Percentiles rank a stretch among this genome's conserved stretches.
These are phyloP conservation scores for Mycena epipterygia DNA, from an alignment of 768 basidiomycete genomes.

Conservation along the genomic window DNA sequence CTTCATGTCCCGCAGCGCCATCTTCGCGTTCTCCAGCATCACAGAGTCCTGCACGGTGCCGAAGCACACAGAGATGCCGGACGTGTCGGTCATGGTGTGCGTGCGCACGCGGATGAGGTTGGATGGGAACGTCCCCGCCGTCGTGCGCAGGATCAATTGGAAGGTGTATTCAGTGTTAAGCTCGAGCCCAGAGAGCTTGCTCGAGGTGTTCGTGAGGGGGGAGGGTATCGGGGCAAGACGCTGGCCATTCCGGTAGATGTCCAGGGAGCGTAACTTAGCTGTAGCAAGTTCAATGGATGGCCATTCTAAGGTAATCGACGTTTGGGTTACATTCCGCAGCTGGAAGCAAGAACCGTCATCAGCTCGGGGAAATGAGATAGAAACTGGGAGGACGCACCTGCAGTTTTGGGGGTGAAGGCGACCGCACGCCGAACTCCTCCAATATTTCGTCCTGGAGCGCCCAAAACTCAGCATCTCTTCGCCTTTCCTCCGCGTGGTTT, in stretches of 20 bases:
- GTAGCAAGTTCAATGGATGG: conserved; percentile 86
- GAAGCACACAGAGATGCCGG: conserved; percentile 95
- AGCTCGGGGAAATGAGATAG: neutral
- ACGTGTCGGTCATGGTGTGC: conserved; percentile 96
- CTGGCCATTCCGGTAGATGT: conserved; percentile 93
- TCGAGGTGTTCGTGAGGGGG: conserved; percentile 86
- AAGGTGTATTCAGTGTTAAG: conserved; percentile 91
- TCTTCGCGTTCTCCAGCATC: conserved; percentile 84
- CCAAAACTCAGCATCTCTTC: conserved; percentile 88
- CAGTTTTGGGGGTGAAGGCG: conserved; percentile 82
- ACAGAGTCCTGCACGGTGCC: conserved; percentile 86
- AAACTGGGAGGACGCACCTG: conserved; percentile 60
- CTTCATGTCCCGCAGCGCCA: conserved; percentile 86
- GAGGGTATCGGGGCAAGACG: conserved; percentile 90
- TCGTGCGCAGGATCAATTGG: conserved; percentile 93
- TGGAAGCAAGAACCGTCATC: conserved; percentile 44
- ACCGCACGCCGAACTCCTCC: conserved; percentile 73
- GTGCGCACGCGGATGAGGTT: conserved; percentile 88
- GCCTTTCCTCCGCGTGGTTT: conserved; percentile 86
- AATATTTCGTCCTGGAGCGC: conserved; percentile 86
- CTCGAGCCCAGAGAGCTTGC: conserved; percentile 87
- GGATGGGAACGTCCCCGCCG: conserved; percentile 91
- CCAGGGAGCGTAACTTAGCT: conserved; percentile 87
- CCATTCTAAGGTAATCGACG: conserved; percentile 98
- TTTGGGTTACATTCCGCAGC: conserved; percentile 96